Conservation (phyloP, 257 asterid genomes). For the Schizonepeta tenuifolia region DNA sequence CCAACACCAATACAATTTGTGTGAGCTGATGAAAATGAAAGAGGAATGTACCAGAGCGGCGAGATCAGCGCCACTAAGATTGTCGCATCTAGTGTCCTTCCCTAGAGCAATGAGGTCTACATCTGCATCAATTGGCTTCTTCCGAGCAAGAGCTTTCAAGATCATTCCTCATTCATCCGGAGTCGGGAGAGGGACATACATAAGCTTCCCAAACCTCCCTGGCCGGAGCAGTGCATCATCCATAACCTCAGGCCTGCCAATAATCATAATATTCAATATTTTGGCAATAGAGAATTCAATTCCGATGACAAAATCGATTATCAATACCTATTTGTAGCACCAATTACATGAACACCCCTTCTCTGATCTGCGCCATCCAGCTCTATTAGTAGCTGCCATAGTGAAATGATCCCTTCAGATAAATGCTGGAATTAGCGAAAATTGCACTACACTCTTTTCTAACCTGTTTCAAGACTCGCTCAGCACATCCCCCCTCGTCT, state of each 20-base stretch:
- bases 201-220: no score
- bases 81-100: no score
- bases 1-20: not conserved
- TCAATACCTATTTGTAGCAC: slow-evolving; percentile 86
- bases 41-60: no score
- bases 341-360: slow-evolving; percentile 74
- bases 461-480: slow-evolving; percentile 76
- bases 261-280: slow-evolving; percentile 19
- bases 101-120: no score
- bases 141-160: no score
- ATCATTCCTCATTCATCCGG: no score
- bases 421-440: slow-evolving; percentile 8
- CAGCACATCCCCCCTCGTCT: slow-evolving; percentile 83
- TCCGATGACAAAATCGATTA: not conserved
- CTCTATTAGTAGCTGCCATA: slow-evolving; percentile 75
- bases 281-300: slow-evolving; percentile 2
- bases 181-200: no score
- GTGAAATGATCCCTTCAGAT: slow-evolving; percentile 24
- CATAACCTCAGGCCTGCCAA: no score
- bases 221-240: no score
- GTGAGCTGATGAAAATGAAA: slow-evolving; percentile 1
- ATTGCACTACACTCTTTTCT: slow-evolving; percentile 4
- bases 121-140: no score
- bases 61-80: no score
- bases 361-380: slow-evolving; percentile 83